These are phyloP conservation scores for Bretschneidera sinensis DNA, from an alignment of 345 rosid species.

Conservation along the genomic window DNA sequence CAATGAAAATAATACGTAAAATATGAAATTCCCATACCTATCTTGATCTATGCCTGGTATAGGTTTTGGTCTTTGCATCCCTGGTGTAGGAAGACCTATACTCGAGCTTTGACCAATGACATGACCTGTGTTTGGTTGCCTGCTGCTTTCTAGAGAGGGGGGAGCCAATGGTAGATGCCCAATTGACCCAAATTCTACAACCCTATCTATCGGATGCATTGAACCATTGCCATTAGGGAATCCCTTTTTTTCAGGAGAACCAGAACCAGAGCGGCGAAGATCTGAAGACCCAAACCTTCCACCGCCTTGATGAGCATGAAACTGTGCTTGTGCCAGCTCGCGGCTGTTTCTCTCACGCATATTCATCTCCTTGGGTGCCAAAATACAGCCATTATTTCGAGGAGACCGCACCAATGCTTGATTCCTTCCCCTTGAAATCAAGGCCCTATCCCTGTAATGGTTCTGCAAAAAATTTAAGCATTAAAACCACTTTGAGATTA, in stretches of 20 bases:
- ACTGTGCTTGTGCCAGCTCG: slow-evolving; percentile 31
- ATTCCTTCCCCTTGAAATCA: slow-evolving; percentile 44
- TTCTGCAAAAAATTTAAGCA: slow-evolving; percentile 49
- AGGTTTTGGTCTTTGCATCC: slow-evolving; percentile 32
- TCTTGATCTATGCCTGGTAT: slow-evolving; percentile 31
- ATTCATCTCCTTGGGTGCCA: slow-evolving; percentile 32
- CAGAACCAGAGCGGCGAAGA: slow-evolving; percentile 25
- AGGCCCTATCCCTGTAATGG: slow-evolving; percentile 59
- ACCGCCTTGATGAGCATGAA: slow-evolving; percentile 25
- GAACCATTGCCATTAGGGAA: slow-evolving; percentile 42
- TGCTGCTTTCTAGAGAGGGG: slow-evolving; percentile 28
- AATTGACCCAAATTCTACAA: slow-evolving; percentile 39
- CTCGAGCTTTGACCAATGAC: slow-evolving; percentile 20
- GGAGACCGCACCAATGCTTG: slow-evolving; percentile 56
- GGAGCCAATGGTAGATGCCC: slow-evolving; percentile 25
- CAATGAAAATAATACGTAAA: background rate
- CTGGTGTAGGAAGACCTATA: slow-evolving; percentile 19
- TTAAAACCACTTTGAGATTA: slow-evolving; percentile 13
- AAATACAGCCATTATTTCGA: slow-evolving; percentile 39
- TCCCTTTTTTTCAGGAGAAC: slow-evolving; percentile 34
- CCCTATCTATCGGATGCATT: slow-evolving; percentile 29
- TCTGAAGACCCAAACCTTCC: slow-evolving; percentile 43
- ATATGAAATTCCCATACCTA: slow-evolving; percentile 34
- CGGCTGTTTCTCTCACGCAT: slow-evolving; percentile 40
- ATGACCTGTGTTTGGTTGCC: slow-evolving; percentile 22